A percentile compares a stretch with the other conserved stretches of the same genome.
Evolutionary conservation across 2,329 filamentous ascomycete species (phyloP).

Genomic region (Reticulascus tulasneorum): DNA sequence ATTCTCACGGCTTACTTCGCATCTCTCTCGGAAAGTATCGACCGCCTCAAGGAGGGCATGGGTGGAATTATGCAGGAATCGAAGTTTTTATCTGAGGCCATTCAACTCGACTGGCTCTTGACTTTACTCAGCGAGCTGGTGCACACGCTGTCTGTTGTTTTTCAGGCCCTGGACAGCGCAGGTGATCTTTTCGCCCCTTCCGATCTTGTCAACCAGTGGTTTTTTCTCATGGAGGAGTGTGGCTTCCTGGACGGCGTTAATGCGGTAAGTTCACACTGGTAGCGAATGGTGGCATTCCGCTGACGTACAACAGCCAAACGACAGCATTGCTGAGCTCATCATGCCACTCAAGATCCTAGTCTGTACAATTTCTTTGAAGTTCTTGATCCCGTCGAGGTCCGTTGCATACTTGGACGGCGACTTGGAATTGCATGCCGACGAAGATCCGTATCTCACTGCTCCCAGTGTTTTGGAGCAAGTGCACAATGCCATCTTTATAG

Average conservation of each 20-base stretch:
- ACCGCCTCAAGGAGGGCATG: conserved; percentile 45
- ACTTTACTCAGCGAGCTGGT: conserved; percentile 66
- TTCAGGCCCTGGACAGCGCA: conserved; percentile 63
- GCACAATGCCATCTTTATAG: conserved; percentile 64
- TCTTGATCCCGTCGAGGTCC: conserved; percentile 63
- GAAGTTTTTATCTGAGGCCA: conserved; percentile 45
- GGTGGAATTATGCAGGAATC: conserved; percentile 46
- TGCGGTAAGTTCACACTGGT: conserved; percentile 39
- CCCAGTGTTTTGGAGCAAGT: conserved; percentile 67
- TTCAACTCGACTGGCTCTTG: conserved; percentile 56
- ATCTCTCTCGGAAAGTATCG: conserved; percentile 44
- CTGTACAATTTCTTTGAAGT: conserved; percentile 64
- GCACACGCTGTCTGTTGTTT: conserved; percentile 69
- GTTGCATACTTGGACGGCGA: conserved; percentile 53
- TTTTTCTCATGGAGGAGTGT: conserved; percentile 64
- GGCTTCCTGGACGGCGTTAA: conserved; percentile 65
- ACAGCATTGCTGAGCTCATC: conserved; percentile 46
- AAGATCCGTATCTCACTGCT: conserved; percentile 63
- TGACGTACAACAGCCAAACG: conserved; percentile 25
- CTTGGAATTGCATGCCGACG: conserved; percentile 31
- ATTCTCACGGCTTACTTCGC: conserved; percentile 46
- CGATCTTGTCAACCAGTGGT: conserved; percentile 65
- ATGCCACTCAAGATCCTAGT: conserved; percentile 66
- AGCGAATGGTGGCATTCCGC: too few relatives aligned
- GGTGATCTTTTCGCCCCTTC: conserved; percentile 52